These are phyloP conservation scores for Lyophyllum semitale DNA, from an alignment of 768 basidiomycete genomes.

Conservation along the genomic window DNA sequence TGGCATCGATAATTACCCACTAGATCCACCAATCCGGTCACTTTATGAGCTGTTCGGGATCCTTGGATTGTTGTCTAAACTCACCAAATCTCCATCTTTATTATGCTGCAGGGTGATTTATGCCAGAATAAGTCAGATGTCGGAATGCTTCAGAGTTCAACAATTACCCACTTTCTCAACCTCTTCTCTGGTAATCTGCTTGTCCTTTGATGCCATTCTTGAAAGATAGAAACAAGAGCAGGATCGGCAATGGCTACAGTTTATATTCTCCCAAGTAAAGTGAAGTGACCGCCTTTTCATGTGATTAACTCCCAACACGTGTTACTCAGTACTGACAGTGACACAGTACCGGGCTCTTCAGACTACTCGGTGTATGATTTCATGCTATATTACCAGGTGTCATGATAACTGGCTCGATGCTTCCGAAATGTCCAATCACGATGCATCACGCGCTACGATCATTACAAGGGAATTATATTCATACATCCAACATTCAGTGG, in stretches of 20 bases:
- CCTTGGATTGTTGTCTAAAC: conserved; percentile 14
- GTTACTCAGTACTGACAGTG: neutral
- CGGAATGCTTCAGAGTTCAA: neutral
- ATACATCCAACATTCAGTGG: too few species aligned
- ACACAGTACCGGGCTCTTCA: neutral
- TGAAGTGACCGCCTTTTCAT: neutral
- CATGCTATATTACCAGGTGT: neutral
- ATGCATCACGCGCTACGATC: too few species aligned
- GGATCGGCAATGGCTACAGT: neutral
- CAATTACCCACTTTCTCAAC: conserved; percentile 60
- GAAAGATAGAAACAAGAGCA: neutral
- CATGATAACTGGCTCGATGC: too few species aligned
- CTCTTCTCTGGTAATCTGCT: conserved; percentile 60
- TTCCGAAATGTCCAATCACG: too few species aligned
- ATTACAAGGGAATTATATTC: conserved; percentile 7
- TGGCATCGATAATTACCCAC: conserved; percentile 86
- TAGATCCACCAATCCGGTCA: conserved; percentile 21
- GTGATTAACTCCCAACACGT: conserved; percentile 5
- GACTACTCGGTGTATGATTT: neutral
- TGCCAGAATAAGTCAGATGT: conserved; percentile 8
- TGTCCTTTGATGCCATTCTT: conserved; percentile 29
- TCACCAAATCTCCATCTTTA: conserved; percentile 69
- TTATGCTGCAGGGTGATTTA: conserved; percentile 60
- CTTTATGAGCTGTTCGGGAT: neutral
- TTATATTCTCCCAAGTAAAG: neutral